Evolutionary conservation across 345 rosid species (phyloP).

Genomic region (Eucalyptus brandiana): DNA sequence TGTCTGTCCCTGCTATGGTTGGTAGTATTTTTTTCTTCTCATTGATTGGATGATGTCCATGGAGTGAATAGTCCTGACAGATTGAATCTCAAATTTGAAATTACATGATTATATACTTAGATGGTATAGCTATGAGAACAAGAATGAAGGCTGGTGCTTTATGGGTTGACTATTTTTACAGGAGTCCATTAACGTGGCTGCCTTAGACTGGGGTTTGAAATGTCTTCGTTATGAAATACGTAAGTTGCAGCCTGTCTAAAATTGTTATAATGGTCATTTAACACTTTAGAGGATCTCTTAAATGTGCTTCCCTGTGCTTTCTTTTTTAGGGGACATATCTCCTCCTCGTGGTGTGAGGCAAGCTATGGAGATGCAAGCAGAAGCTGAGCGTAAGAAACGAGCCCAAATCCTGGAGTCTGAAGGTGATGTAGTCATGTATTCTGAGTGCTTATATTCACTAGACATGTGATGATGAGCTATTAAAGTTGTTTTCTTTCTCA

Average conservation of each 20-base stretch:
- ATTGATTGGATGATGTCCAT: background rate
- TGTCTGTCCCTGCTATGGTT: background rate
- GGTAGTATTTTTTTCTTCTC: background rate
- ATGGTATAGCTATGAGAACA: background rate
- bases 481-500: background rate
- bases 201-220: slow-evolving; percentile 83
- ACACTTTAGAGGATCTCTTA: background rate
- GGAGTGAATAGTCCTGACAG: background rate
- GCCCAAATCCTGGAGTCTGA: slow-evolving; percentile 93
- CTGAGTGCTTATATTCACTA: background rate
- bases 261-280: background rate
- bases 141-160: background rate
- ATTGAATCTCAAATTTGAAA: background rate
- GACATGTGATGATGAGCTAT: background rate
- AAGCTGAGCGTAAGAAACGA: slow-evolving; percentile 93
- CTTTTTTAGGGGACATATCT: slow-evolving; percentile 82
- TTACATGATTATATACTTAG: background rate
- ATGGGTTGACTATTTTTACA: slow-evolving; percentile 12
- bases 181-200: slow-evolving; percentile 91
- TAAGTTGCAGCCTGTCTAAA: slow-evolving; percentile 8
- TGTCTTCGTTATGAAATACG: slow-evolving; percentile 98
- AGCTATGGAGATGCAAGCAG: slow-evolving; percentile 99
- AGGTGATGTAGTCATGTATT: slow-evolving; percentile 9
- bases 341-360: slow-evolving; percentile 85
- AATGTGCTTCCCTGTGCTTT: background rate